phyloP scores from a whole-genome alignment of 2,329 filamentous ascomycete species.

The Penicillium sp. region DNA sequence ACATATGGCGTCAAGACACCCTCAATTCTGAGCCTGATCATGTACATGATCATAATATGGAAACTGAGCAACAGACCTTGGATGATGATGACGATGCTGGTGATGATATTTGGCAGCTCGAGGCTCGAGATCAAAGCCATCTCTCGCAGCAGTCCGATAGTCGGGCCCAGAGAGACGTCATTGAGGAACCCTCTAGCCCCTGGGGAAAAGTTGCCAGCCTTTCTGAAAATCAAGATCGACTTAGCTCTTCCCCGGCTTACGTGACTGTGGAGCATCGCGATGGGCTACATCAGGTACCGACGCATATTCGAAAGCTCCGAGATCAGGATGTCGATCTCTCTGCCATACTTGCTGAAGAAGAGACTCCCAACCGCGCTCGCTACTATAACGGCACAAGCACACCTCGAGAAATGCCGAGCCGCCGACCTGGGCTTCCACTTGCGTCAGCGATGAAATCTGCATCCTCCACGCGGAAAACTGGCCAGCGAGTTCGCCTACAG shows the following conservation, averaged over 20 bases:
- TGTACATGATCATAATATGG: slow-evolving; percentile 9
- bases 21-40: background rate
- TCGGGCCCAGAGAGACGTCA: slow-evolving; percentile 17
- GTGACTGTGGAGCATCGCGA: slow-evolving; percentile 36
- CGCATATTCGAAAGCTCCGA: slow-evolving; percentile 38
- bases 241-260: slow-evolving; percentile 34
- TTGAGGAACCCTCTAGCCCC: slow-evolving; percentile 36
- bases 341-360: slow-evolving; percentile 35
- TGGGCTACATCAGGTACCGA: slow-evolving; percentile 36
- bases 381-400: slow-evolving; percentile 43
- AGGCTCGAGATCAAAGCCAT: slow-evolving; percentile 45
- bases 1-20: slow-evolving; percentile 22
- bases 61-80: slow-evolving; percentile 21
- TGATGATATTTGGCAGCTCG: slow-evolving; percentile 54
- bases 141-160: slow-evolving; percentile 35
- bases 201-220: slow-evolving; percentile 35
- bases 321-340: slow-evolving; percentile 44
- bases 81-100: slow-evolving; percentile 40
- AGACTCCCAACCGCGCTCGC: slow-evolving; percentile 43
- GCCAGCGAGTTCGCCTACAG: slow-evolving; percentile 28
- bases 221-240: slow-evolving; percentile 28
- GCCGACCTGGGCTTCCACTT: slow-evolving; percentile 20
- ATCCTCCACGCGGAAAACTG: slow-evolving; percentile 25
- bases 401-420: slow-evolving; percentile 30
- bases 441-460: slow-evolving; percentile 18